Conservation (phyloP, 2,329 filamentous ascomycete species). For the Verticillium zaregamsianum region DNA sequence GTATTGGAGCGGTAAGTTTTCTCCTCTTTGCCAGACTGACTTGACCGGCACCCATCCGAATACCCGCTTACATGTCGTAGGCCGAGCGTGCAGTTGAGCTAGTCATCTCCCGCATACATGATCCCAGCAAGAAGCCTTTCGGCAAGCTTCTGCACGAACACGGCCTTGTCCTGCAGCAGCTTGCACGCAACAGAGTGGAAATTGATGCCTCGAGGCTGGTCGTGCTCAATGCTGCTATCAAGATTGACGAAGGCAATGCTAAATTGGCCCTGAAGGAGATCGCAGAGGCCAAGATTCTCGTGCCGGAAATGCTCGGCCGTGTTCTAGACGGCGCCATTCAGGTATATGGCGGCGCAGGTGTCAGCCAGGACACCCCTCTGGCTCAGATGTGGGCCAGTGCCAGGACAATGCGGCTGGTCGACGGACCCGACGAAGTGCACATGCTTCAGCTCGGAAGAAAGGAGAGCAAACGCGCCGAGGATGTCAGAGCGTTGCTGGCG, state of each 20-base stretch:
- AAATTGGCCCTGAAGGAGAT: slow-evolving; percentile 92
- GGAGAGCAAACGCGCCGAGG: slow-evolving; percentile 67
- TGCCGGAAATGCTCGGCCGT: slow-evolving; percentile 76
- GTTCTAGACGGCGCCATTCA: slow-evolving; percentile 95
- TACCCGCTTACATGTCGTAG: slow-evolving; percentile 22
- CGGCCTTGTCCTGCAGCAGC: slow-evolving; percentile 91
- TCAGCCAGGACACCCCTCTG: slow-evolving; percentile 91
- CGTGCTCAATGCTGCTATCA: slow-evolving; percentile 90
- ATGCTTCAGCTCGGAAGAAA: slow-evolving; percentile 74
- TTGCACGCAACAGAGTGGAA: slow-evolving; percentile 86
- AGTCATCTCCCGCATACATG: slow-evolving; percentile 92
- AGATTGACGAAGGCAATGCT: slow-evolving; percentile 84
- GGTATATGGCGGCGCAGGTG: slow-evolving; percentile 84
- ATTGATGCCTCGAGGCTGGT: slow-evolving; percentile 87
- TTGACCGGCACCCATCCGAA: too few relatives aligned
- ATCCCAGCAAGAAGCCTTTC: slow-evolving; percentile 85
- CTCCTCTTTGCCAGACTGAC: not conserved
- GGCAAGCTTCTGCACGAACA: slow-evolving; percentile 83
- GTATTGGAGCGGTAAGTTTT: slow-evolving; percentile 69
- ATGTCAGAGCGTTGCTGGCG: slow-evolving; percentile 56
- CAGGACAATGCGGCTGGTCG: slow-evolving; percentile 78
- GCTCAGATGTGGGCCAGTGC: slow-evolving; percentile 78
- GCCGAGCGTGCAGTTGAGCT: slow-evolving; percentile 90
- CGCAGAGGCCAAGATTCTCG: slow-evolving; percentile 91
- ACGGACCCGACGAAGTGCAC: slow-evolving; percentile 96